Evolutionary conservation across 2,329 filamentous ascomycete genomes (phyloP).

Genomic region (Botrytis paeoniae): DNA sequence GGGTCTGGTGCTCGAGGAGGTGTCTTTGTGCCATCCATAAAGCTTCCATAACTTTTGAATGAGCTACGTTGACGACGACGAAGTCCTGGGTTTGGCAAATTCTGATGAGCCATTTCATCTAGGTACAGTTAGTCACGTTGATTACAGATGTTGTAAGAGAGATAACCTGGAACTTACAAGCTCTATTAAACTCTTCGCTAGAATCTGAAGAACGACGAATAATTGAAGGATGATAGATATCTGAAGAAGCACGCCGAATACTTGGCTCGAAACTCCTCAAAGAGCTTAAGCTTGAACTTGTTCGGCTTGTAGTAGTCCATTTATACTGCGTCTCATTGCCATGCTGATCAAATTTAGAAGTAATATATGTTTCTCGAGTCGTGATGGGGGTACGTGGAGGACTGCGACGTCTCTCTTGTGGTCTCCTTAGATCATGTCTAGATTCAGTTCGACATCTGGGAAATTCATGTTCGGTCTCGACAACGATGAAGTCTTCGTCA

Average conservation of each 20-base stretch:
- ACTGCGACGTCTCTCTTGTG: neutral
- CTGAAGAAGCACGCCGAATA: neutral
- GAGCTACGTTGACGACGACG: constrained; percentile 1
- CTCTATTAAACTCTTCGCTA: constrained; percentile 9
- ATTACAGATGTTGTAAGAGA: too few relatives aligned
- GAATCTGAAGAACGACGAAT: neutral
- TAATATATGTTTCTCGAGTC: constrained; percentile 5
- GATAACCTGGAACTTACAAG: neutral
- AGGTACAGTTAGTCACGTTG: neutral
- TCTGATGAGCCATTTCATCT: neutral
- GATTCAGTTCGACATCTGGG: neutral
- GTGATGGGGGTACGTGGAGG: neutral
- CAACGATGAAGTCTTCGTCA: neutral
- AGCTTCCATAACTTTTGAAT: neutral
- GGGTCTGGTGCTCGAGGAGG: constrained; percentile 7
- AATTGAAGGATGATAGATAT: neutral
- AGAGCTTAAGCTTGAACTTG: constrained; percentile 9
- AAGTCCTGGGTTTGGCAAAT: neutral
- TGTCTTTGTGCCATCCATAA: neutral
- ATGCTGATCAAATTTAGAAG: neutral
- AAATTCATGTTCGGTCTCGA: neutral
- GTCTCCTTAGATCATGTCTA: neutral
- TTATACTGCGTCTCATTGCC: neutral
- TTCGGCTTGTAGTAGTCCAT: neutral
- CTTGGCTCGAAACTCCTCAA: neutral